Evolutionary conservation across 306 rosid genomes (phyloP).

Genomic region (Mucuna pruriens): DNA sequence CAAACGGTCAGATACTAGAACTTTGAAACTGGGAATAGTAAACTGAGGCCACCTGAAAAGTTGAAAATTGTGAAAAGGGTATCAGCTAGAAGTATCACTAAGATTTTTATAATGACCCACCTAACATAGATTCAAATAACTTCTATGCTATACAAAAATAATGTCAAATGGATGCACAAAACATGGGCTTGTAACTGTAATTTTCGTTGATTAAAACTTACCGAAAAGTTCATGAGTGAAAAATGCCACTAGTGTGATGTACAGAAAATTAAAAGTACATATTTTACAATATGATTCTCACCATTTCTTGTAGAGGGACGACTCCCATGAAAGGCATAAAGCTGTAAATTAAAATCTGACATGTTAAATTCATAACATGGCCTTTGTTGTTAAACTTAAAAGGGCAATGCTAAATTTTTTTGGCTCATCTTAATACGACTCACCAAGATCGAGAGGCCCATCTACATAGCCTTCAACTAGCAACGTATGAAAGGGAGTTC

Average conservation of each 20-base stretch:
- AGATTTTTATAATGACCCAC: neutral
- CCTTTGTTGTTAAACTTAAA: slow-evolving; percentile 26
- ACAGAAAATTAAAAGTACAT: slow-evolving; percentile 8
- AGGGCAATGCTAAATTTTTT: slow-evolving; percentile 7
- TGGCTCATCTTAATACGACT: slow-evolving; percentile 46
- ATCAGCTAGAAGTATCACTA: slow-evolving; percentile 11
- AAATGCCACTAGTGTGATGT: too few species aligned
- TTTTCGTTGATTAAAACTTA: too few species aligned
- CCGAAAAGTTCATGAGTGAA: too few species aligned
- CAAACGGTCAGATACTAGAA: slow-evolving; percentile 63
- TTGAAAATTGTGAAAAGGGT: slow-evolving; percentile 33
- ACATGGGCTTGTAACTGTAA: neutral
- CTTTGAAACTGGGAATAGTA: slow-evolving; percentile 75
- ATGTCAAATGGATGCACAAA: neutral
- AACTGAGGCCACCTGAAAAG: slow-evolving; percentile 90
- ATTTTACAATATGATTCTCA: slow-evolving; percentile 47
- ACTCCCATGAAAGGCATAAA: slow-evolving; percentile 84
- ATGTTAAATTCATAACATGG: slow-evolving; percentile 3
- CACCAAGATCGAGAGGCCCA: slow-evolving; percentile 86
- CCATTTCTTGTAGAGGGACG: slow-evolving; percentile 84
- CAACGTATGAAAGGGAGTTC: slow-evolving; percentile 86
- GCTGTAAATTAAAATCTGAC: slow-evolving; percentile 56
- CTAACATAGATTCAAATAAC: slow-evolving; percentile 15
- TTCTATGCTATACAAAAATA: neutral
- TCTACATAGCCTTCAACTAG: slow-evolving; percentile 93